Percentiles rank a stretch among this genome's conserved stretches.
phyloP scores from a whole-genome alignment of 78 protist genomes.

The Dictyostelium capitatum region DNA sequence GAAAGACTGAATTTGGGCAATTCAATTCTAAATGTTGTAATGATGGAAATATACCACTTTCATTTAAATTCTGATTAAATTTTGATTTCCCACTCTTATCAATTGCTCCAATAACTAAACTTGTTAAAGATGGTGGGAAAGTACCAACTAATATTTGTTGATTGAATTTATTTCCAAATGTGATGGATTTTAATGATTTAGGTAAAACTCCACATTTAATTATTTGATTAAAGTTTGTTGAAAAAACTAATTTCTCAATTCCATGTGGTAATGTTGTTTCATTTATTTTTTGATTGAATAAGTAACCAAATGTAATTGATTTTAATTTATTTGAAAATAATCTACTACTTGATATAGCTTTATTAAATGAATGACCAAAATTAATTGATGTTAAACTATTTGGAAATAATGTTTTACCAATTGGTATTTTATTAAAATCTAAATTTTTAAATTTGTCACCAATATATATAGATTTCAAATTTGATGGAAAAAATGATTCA shows the following conservation, averaged over 20 bases:
- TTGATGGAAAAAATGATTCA: neutral
- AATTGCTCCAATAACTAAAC: neutral
- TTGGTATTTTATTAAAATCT: neutral
- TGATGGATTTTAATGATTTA: neutral
- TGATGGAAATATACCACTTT: neutral
- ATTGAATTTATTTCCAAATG: constrained; percentile 16
- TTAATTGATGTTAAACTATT: neutral
- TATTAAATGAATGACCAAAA: constrained; percentile 10
- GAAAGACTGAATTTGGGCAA: neutral
- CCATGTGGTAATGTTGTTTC: neutral
- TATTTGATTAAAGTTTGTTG: constrained; percentile 26
- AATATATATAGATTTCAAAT: neutral
- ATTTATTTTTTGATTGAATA: neutral
- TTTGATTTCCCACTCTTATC: neutral
- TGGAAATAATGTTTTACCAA: neutral
- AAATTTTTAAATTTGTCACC: neutral
- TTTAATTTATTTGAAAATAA: neutral
- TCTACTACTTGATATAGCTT: neutral
- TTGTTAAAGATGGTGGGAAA: neutral
- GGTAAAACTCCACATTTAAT: neutral
- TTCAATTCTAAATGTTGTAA: neutral
- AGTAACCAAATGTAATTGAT: neutral
- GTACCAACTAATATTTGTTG: neutral
- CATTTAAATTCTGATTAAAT: neutral
- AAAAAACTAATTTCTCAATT: neutral